phyloP scores from a whole-genome alignment of 352 stramenopile species.

The Phytophthora colocasiae region DNA sequence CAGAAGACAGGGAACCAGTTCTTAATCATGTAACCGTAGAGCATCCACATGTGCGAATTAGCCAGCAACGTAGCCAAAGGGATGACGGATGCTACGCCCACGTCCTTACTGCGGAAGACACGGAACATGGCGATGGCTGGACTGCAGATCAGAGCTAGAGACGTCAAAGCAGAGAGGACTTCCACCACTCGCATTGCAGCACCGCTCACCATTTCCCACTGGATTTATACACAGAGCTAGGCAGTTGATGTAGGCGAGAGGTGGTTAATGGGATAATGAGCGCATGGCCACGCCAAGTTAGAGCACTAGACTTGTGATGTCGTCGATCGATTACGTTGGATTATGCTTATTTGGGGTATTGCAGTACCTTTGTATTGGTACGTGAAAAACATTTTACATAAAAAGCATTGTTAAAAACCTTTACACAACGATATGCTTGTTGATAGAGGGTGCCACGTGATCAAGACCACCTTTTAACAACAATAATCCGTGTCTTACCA shows the following conservation, averaged over 20 bases:
- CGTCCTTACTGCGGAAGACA: constrained; percentile 39
- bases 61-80: constrained; percentile 44
- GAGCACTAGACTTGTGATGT: background rate
- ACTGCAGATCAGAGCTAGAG: constrained; percentile 48
- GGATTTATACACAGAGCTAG: background rate
- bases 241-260: background rate
- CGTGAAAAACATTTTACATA: background rate
- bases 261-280: constrained; percentile 3
- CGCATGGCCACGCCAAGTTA: background rate
- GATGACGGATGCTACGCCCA: constrained; percentile 43
- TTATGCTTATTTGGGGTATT: constrained; percentile 7
- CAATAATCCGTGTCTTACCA: constrained; percentile 9
- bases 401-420: background rate
- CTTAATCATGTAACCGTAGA: constrained; percentile 50
- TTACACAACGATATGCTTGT: background rate
- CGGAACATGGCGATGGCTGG: constrained; percentile 36
- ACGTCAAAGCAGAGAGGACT: constrained; percentile 35
- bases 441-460: constrained; percentile 3
- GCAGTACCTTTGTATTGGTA: background rate
- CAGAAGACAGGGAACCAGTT: constrained; percentile 54
- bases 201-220: constrained; percentile 20
- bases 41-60: constrained; percentile 51
- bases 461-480: background rate
- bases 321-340: background rate
- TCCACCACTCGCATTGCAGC: constrained; percentile 24